phyloP scores from a whole-genome alignment of 2,329 filamentous ascomycete genomes.

The Scytalidium sp. region DNA sequence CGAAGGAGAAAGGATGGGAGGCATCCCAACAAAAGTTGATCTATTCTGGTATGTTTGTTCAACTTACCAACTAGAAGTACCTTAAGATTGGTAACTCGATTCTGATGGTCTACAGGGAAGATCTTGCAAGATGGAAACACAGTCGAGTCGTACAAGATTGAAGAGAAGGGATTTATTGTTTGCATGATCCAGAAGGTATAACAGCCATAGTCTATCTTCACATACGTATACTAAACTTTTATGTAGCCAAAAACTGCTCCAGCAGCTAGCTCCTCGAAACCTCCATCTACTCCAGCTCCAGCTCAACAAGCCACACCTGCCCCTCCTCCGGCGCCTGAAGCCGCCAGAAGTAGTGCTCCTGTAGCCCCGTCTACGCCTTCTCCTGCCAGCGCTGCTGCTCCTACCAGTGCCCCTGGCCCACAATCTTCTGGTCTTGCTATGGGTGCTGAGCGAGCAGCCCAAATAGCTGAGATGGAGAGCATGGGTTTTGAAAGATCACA shows the following conservation, averaged over 20 bases:
- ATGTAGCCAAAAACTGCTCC: constrained; percentile 65
- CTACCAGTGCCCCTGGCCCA: constrained; percentile 53
- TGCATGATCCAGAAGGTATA: constrained; percentile 95
- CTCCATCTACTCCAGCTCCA: constrained; percentile 63
- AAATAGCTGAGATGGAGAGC: constrained; percentile 88
- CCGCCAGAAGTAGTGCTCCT: constrained; percentile 46
- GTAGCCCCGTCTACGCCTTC: constrained; percentile 47
- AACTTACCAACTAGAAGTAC: too few species aligned
- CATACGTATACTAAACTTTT: constrained; percentile 19
- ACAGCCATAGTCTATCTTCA: neutral
- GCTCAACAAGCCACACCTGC: constrained; percentile 53
- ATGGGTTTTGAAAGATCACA: constrained; percentile 92
- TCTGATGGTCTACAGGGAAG: constrained; percentile 65
- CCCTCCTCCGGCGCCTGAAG: constrained; percentile 60
- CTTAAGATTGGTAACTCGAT: neutral
- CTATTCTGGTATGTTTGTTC: constrained; percentile 74
- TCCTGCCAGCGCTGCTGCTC: constrained; percentile 41
- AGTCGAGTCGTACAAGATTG: constrained; percentile 94
- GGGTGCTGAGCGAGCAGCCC: constrained; percentile 76
- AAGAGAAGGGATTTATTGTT: constrained; percentile 99
- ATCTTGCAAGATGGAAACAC: constrained; percentile 98
- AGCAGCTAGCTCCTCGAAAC: constrained; percentile 46
- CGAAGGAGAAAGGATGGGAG: constrained; percentile 91
- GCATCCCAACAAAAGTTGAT: constrained; percentile 90
- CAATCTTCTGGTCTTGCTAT: constrained; percentile 82